Evolutionary conservation across 2,329 filamentous ascomycete species (phyloP), one percentile per base, ranked within the genome.

Genomic region (Stachybotrys chartarum): DNA sequence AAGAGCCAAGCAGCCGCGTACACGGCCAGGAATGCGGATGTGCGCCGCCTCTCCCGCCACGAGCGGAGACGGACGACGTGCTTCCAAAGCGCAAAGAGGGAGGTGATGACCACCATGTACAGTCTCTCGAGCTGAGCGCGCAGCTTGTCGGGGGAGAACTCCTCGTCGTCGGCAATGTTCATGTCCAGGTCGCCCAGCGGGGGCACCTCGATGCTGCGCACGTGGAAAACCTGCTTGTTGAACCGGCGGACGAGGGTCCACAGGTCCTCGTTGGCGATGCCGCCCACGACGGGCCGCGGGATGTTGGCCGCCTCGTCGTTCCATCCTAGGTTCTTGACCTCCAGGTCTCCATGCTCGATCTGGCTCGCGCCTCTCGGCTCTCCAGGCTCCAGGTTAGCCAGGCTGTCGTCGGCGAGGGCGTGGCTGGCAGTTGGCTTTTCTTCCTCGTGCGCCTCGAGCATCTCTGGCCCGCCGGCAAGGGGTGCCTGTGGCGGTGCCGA

Each of bases 111-210:
- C 0, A 87, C 90, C 79, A 91, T 91, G 67, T 95, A 95, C 11
- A 94, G 74, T 14, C 91, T 79, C 70, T 95, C 91, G 5, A 94
- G 68, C 54, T 88, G 91, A 3, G 86, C 83, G 11, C 90, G 80
- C 49, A 95, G 75, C 72, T 94, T 94, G 64, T 94, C 90, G 0
- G 90, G 90, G 0, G 87, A 90, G 68, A 94, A 94, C 56, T 92
- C 87, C 61, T 94, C 90, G 54, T 93, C 86, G 45, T 91, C 86
- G 5, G 89, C 86, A 55, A 90, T 86, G 61, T 91, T 90, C 56
- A 95, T 78, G 68, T 95, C 90, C 44, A 96, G 74, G 14, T 84
- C 83, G 6, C 87, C 88, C 1, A 87, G 79, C 1, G 71, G 71
- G 0, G 64, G 56, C 44, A 71, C 63, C 0, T 69, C 61, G 8